Percentiles rank a stretch among this genome's conserved stretches.
Evolutionary conservation across 2,329 filamentous ascomycete genomes (phyloP).

Genomic region (Colletotrichum zoysiae): DNA sequence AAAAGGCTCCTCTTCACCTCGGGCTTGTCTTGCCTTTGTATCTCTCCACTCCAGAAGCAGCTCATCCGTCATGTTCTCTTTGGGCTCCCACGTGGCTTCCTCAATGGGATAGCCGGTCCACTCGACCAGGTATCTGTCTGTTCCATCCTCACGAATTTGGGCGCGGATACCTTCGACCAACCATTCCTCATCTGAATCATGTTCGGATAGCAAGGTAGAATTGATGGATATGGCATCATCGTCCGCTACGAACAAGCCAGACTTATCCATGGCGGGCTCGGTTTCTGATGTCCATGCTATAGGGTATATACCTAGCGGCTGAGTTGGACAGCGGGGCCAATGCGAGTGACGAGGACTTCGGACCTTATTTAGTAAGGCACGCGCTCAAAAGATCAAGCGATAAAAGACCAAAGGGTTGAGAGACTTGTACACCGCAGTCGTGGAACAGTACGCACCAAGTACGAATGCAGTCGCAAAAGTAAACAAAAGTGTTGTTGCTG

Average conservation of each 20-base stretch:
- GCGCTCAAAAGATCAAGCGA: neutral
- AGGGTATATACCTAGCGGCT: too few relatives aligned
- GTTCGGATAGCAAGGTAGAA: slow-evolving; percentile 50
- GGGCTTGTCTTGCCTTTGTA: slow-evolving; percentile 53
- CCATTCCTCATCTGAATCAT: slow-evolving; percentile 60
- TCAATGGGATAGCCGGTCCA: slow-evolving; percentile 54
- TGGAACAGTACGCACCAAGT: neutral
- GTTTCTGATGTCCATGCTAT: neutral
- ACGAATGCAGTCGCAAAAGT: neutral
- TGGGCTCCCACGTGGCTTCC: slow-evolving; percentile 65
- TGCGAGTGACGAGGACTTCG: too few relatives aligned
- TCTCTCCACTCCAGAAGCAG: slow-evolving; percentile 59
- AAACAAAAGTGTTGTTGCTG: neutral
- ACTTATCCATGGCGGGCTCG: slow-evolving; percentile 15
- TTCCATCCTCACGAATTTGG: slow-evolving; percentile 43
- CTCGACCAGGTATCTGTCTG: slow-evolving; percentile 51
- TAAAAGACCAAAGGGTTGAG: neutral
- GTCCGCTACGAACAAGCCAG: slow-evolving; percentile 27
- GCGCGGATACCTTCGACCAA: slow-evolving; percentile 60
- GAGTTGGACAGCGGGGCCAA: neutral
- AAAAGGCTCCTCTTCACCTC: slow-evolving; percentile 52
- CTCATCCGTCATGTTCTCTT: slow-evolving; percentile 54
- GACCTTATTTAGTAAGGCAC: neutral
- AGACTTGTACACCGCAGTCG: neutral
- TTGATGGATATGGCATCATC: slow-evolving; percentile 49